These are phyloP conservation scores for Crithidia acanthocephali DNA, from an alignment of 208 protist genomes.

Conservation along the genomic window DNA sequence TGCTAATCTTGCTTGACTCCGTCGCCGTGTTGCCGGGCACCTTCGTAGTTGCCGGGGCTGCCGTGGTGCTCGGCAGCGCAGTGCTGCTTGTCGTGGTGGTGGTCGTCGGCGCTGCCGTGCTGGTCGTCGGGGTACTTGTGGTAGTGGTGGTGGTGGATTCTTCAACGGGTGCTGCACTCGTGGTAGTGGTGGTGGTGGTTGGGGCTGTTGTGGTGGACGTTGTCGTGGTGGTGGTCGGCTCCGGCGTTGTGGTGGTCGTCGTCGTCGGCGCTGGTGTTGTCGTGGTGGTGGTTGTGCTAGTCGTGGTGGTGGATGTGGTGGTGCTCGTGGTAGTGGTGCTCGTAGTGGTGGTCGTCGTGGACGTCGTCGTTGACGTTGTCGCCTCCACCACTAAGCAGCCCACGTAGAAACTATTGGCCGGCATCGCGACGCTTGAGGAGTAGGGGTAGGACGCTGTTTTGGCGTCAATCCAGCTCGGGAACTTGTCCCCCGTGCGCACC, in stretches of 20 bases:
- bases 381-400: not conserved
- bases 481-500: not conserved
- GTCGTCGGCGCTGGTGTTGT: not conserved
- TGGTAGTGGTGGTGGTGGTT: slow-evolving; percentile 10
- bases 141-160: slow-evolving; percentile 8
- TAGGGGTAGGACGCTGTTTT: not conserved
- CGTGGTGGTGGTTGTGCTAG: not conserved
- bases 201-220: not conserved
- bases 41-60: not conserved
- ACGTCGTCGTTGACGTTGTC: slow-evolving; percentile 14
- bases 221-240: not conserved
- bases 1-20: not conserved
- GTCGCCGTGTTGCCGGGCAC: not conserved
- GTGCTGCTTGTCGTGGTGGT: not conserved
- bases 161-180: too few species aligned
- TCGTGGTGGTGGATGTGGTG: slow-evolving; percentile 10
- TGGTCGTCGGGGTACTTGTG: not conserved
- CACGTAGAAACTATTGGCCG: not conserved
- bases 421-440: not conserved
- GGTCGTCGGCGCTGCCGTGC: not conserved
- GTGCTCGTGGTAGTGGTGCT: slow-evolving; percentile 2
- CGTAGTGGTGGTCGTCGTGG: not conserved
- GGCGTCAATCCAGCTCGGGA: slow-evolving; percentile 22
- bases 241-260: not conserved
- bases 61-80: not conserved